phyloP scores from a whole-genome alignment of 345 rosid genomes.

The Carallia brachiata region DNA sequence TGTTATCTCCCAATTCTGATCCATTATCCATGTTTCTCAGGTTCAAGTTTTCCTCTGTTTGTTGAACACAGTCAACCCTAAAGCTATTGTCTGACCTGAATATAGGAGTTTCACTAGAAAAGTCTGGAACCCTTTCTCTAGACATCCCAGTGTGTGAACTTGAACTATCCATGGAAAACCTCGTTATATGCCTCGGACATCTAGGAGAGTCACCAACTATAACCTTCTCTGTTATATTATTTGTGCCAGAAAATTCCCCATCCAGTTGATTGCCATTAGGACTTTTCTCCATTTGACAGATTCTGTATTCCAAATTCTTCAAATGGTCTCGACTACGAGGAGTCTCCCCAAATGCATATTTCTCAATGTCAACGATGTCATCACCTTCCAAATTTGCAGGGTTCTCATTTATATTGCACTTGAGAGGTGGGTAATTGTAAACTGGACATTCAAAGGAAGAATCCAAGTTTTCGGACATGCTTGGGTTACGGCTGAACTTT shows the following conservation, averaged over 20 bases:
- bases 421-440: conserved; percentile 76
- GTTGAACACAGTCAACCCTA: conserved; percentile 42
- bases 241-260: conserved; percentile 45
- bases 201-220: conserved; percentile 76
- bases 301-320: conserved; percentile 72
- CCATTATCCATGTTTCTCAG: conserved; percentile 43
- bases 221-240: conserved; percentile 60
- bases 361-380: conserved; percentile 61
- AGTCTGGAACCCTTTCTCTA: conserved; percentile 47
- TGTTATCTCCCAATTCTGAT: conserved; percentile 64
- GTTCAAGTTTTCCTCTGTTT: conserved; percentile 37
- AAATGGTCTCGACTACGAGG: conserved; percentile 45
- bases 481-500: conserved; percentile 34
- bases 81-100: conserved; percentile 33
- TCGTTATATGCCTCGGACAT: conserved; percentile 49
- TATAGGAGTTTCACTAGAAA: conserved; percentile 51
- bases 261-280: conserved; percentile 48
- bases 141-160: conserved; percentile 44
- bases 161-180: conserved; percentile 56
- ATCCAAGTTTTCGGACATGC: conserved; percentile 46
- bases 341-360: conserved; percentile 68
- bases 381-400: conserved; percentile 50
- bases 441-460: conserved; percentile 45
- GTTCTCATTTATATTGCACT: conserved; percentile 65
- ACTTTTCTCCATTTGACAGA: conserved; percentile 69